phyloP scores from a whole-genome alignment of 371 early-diverging fungal genomes.

The Mucor velutinosus region DNA sequence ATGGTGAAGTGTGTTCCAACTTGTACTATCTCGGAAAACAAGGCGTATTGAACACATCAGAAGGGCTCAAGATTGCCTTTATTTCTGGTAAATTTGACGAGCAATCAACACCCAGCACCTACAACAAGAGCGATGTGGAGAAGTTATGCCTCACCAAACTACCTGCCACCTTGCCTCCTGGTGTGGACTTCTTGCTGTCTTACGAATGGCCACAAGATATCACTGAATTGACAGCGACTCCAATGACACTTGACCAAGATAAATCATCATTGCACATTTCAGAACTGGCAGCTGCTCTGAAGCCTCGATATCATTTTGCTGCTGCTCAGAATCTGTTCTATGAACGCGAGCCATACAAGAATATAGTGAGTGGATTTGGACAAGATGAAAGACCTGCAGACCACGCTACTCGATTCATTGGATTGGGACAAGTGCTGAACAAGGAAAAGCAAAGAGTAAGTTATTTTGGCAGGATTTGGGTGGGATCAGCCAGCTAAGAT shows the following conservation, averaged over 20 bases:
- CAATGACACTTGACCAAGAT: conserved; percentile 20
- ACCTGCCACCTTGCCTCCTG: conserved; percentile 44
- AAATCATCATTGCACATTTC: conserved; percentile 40
- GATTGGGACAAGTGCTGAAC: conserved; percentile 73
- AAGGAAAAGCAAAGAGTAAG: conserved; percentile 60
- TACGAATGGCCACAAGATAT: conserved; percentile 79
- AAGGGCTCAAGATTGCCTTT: conserved; percentile 77
- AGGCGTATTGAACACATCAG: conserved; percentile 72
- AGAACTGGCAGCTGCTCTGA: conserved; percentile 50
- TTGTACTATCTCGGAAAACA: conserved; percentile 71
- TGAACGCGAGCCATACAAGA: conserved; percentile 85
- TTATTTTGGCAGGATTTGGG: neutral
- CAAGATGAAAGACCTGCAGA: conserved; percentile 46
- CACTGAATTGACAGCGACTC: conserved; percentile 22
- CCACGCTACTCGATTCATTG: conserved; percentile 85
- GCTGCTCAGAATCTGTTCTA: conserved; percentile 66
- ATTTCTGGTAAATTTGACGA: conserved; percentile 58
- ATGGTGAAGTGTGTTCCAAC: conserved; percentile 80
- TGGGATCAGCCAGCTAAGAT: neutral
- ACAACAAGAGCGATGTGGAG: conserved; percentile 20
- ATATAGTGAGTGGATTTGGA: conserved; percentile 46
- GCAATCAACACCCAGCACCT: conserved; percentile 11
- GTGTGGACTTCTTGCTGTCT: conserved; percentile 82
- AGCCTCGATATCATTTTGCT: conserved; percentile 91
- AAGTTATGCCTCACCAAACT: conserved; percentile 27